Evolutionary conservation across 352 stramenopile genomes (phyloP), one percentile per base, ranked within the genome.

Genomic region (Pythium scleroteichum): DNA sequence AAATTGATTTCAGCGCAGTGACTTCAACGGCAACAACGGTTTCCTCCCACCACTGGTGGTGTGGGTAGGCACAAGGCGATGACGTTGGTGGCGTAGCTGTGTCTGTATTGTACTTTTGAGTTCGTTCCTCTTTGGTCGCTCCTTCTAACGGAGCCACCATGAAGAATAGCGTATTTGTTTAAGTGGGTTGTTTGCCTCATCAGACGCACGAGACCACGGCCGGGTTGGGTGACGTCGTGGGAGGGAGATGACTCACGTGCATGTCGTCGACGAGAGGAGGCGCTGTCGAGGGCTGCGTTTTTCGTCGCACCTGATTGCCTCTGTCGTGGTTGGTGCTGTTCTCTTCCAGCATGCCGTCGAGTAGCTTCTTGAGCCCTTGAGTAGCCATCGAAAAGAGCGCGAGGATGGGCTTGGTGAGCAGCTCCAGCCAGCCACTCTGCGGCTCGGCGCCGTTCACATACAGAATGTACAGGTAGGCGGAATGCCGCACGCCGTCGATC

Each of bases 381-480:
- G 79, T 84, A 48, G 83, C 83, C 40, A 91, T 71, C 6, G 78
- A 83, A 56, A 92, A 85, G 33, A 94, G 66, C 13, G 78, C 77
- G 48, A 70, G 24, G 47, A 75, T 42, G 2, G 68, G 68, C 35
- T 59, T 62, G 9, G 58, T 66, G 29, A 68, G 38, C 50, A 69
- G 41, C 29, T 90, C 79, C 26, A 93, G 68, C 85, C 85, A 95
- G 14, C 80, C 71, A 32, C 65, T 65, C 40, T 81, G 84, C 17
- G 79, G 71, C 19, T 66, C 58, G 2, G 81, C 84, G 26, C 82
- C 83, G 58, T 95, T 95, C 40, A 95, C 80, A 66, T 94, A 94
- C 33, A 64, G 72, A 46, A 95, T 95, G 65, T 94, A 95, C 26
- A 95, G 69, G 55, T 92, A 93, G 14, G 86, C 86, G 23, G 90